A percentile compares a stretch with the other conserved stretches of the same genome.
Conservation (phyloP, 2,329 filamentous ascomycete species). For the Aspergillus tamarii region DNA sequence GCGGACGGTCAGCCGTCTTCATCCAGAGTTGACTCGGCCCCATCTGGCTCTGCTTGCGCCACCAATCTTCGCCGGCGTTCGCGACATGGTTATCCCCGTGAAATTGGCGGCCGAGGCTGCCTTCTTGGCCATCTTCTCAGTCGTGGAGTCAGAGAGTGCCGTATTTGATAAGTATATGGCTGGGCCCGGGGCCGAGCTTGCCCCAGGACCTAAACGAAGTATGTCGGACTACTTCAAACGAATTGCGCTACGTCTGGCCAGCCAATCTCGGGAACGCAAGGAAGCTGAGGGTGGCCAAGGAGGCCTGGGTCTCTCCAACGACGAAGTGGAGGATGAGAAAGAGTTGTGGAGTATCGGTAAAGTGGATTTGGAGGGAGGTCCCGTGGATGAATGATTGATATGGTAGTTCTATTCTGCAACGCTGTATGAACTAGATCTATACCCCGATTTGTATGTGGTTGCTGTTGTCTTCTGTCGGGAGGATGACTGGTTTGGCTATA, state of each 20-base stretch:
- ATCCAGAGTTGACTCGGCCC: conserved; percentile 78
- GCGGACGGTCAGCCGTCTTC: conserved; percentile 78
- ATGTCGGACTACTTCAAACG: conserved; percentile 98
- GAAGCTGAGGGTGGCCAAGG: conserved; percentile 90
- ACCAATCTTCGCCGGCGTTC: conserved; percentile 84
- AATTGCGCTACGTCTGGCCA: conserved; percentile 80
- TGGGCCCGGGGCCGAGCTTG: conserved; percentile 66
- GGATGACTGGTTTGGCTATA: background rate
- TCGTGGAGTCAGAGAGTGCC: conserved; percentile 81
- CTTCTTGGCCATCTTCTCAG: conserved; percentile 86
- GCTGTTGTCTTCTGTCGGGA: conserved; percentile 6
- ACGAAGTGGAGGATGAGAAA: conserved; percentile 91
- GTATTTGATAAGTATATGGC: conserved; percentile 92
- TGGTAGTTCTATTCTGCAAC: conserved; percentile 17
- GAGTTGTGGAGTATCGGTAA: conserved; percentile 96
- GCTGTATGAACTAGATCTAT: conserved; percentile 29
- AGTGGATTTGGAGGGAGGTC: conserved; percentile 73
- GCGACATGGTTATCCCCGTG: conserved; percentile 90
- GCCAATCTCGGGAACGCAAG: conserved; percentile 82
- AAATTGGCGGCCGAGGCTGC: conserved; percentile 94
- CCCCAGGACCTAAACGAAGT: conserved; percentile 75
- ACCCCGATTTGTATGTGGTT: conserved; percentile 21
- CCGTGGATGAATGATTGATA: conserved; percentile 37
- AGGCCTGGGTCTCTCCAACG: conserved; percentile 81
- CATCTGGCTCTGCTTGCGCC: conserved; percentile 80